Evolutionary conservation across 2,329 filamentous ascomycete species (phyloP), one percentile per base, ranked within the genome.

Genomic region (Xylariales sp.): DNA sequence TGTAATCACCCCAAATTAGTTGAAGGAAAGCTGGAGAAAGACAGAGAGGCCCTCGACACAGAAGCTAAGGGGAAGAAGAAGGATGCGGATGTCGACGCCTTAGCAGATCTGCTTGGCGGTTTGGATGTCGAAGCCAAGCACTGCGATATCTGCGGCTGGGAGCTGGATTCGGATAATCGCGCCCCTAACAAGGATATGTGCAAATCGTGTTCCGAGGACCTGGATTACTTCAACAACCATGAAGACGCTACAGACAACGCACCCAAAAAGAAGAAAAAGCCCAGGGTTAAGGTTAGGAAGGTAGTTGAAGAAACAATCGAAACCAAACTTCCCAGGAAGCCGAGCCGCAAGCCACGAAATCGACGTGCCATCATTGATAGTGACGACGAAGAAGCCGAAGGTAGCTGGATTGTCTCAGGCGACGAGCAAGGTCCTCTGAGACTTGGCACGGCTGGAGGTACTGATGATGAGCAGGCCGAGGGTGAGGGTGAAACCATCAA

Each of bases 1-100:
- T 98, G 93, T 63, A 95, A 98, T 57, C 93, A 98, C 59, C 89
- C 90, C 0, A 84, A 88, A 50, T 73, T 98, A 33, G 84, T 95
- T 10, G 87, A 88, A 50, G 84, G 83, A 48, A 91, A 94, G 56
- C 72, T 96, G 43, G 84, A 84, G 42, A 87, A 87, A 50, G 93
- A 98, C 59, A 88, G 84, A 53, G 93, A 97, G 55, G 87, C 88
- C 3, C 67, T 95, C 42, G 75, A 81, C 1, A 84, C 81, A 1
- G 85, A 74, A 48, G 68, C 74, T 25, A 71, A 73, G 35, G 58
- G 66, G 18, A 73, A 72, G 43, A 68, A 71, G 36, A 68, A 73
- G 14, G 74, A 76, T 9, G 69, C 76, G 16, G 87, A 90, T 38
- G 66, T 95, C 10, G 90, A 97, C 59, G 82, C 80, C 21, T 78